Evolutionary conservation across 78 protist genomes (phyloP).

Genomic region (Speleostelium caveatum): DNA sequence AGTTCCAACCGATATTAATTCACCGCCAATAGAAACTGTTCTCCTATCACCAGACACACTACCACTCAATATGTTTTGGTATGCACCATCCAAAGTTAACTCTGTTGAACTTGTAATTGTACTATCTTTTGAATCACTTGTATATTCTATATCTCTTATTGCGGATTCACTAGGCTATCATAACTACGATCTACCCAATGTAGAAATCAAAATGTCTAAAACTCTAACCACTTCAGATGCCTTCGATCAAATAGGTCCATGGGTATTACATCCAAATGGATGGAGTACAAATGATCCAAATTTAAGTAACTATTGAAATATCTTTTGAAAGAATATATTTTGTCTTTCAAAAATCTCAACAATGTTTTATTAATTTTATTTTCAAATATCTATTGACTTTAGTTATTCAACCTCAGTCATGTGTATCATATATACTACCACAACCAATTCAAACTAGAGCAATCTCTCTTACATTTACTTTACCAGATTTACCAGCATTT

Average conservation of each 20-base stretch:
- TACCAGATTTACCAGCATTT: conserved; percentile 59
- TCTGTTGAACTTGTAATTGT: conserved; percentile 33
- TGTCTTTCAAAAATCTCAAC: background rate
- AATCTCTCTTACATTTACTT: conserved; percentile 33
- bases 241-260: conserved; percentile 33
- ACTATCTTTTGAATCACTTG: conserved; percentile 38
- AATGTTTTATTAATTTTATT: background rate
- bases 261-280: conserved; percentile 74
- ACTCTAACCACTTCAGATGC: background rate
- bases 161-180: conserved; percentile 55
- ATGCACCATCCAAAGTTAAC: conserved; percentile 20
- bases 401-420: conserved; percentile 72
- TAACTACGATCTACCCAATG: conserved; percentile 35
- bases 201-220: conserved; percentile 11
- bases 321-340: no score
- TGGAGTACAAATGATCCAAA: conserved; percentile 69
- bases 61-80: conserved; percentile 62
- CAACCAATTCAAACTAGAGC: conserved; percentile 61
- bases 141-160: conserved; percentile 45
- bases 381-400: background rate
- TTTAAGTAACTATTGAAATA: no score
- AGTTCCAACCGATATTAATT: background rate
- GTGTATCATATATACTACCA: conserved; percentile 47
- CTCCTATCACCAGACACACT: conserved; percentile 37
- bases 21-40: conserved; percentile 71